Percentiles rank a stretch among this genome's conserved stretches.
phyloP scores from a whole-genome alignment of 2,329 filamentous ascomycete species.

The Claviceps paspali region DNA sequence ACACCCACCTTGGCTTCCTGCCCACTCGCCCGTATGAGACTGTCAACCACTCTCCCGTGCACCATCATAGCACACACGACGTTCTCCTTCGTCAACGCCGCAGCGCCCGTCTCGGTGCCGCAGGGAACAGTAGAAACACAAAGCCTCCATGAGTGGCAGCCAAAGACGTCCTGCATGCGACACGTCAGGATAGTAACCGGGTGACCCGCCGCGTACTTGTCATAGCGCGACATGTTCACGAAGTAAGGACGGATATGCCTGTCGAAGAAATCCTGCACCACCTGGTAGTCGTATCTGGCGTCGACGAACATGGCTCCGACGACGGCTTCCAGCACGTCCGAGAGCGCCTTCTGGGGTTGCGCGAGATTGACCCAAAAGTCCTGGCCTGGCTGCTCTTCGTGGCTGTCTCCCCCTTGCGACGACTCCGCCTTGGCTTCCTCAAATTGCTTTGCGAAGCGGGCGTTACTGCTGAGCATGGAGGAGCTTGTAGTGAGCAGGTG shows the following conservation, averaged over 20 bases:
- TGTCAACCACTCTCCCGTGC: slow-evolving; percentile 53
- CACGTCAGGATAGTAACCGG: slow-evolving; percentile 61
- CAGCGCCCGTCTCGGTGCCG: slow-evolving; percentile 25
- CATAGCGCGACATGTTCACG: slow-evolving; percentile 72
- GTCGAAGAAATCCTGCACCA: slow-evolving; percentile 67
- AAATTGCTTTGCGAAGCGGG: slow-evolving; percentile 43
- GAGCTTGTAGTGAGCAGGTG: slow-evolving; percentile 47
- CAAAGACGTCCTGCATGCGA: slow-evolving; percentile 46
- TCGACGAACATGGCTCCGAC: slow-evolving; percentile 88
- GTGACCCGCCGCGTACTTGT: slow-evolving; percentile 74
- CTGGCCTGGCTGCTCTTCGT: slow-evolving; percentile 17
- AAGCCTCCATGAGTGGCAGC: slow-evolving; percentile 45
- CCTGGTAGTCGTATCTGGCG: slow-evolving; percentile 58
- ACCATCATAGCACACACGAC: slow-evolving; percentile 63
- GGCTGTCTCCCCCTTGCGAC: slow-evolving; percentile 13
- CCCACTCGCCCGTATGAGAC: slow-evolving; percentile 44
- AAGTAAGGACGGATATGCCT: slow-evolving; percentile 63
- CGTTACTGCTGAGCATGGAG: slow-evolving; percentile 26
- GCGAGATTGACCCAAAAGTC: slow-evolving; percentile 56
- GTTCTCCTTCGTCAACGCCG: slow-evolving; percentile 26
- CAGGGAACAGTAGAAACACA: slow-evolving; percentile 29
- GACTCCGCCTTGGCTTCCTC: slow-evolving; percentile 29
- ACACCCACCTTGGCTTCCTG: slow-evolving; percentile 59
- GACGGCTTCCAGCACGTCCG: slow-evolving; percentile 81
- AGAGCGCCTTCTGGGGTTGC: slow-evolving; percentile 57